Evolutionary conservation across 179 eudicot genomes (phyloP).

Genomic region (Camellia oleifera): DNA sequence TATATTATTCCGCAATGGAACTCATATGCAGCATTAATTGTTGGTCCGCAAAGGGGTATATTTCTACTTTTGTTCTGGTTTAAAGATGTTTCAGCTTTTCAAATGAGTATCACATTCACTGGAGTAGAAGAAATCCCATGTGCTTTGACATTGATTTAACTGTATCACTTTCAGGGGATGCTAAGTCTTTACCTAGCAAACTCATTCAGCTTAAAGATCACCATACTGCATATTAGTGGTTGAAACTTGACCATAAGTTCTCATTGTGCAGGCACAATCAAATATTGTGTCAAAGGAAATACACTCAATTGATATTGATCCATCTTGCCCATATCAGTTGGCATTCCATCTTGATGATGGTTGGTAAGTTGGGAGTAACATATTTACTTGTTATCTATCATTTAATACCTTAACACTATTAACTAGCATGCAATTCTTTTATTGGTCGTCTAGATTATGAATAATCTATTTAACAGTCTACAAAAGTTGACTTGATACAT

Average conservation of each 20-base stretch:
- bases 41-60: background rate
- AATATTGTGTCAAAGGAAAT: slow-evolving; percentile 72
- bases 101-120: background rate
- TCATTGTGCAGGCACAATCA: slow-evolving; percentile 79
- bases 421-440: slow-evolving; percentile 1
- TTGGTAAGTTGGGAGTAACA: slow-evolving; percentile 54
- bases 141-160: background rate
- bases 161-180: background rate
- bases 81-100: background rate
- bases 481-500: background rate
- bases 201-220: background rate
- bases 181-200: background rate
- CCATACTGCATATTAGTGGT: slow-evolving; percentile 4
- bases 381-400: background rate
- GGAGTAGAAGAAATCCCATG: background rate
- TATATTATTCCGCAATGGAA: background rate
- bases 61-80: background rate
- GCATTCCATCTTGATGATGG: slow-evolving; percentile 99
- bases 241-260: slow-evolving; percentile 4
- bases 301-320: slow-evolving; percentile 77
- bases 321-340: slow-evolving; percentile 65
- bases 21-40: background rate
- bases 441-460: background rate
- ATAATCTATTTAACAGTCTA: background rate
- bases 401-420: background rate